Conservation (phyloP, 2,329 filamentous ascomycete species). For the Arachnomyces sp. region DNA sequence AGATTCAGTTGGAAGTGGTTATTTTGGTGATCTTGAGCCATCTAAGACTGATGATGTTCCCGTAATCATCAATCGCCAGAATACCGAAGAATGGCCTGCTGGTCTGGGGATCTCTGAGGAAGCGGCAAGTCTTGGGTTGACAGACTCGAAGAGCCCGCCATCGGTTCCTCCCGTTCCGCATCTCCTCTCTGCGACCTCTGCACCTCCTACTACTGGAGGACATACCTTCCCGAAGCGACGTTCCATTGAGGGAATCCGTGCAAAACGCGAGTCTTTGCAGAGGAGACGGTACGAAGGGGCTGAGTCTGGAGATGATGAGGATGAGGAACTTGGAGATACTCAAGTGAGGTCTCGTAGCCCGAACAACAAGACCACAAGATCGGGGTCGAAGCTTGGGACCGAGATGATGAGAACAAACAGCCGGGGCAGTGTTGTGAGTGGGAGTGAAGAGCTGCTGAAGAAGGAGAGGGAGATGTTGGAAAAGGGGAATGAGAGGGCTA, state of each 20-base stretch:
- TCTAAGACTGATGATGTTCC: conserved; percentile 69
- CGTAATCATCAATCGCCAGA: conserved; percentile 64
- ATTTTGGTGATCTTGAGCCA: conserved; percentile 79
- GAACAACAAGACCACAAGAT: conserved; percentile 45
- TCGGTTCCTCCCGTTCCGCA: conserved; percentile 38
- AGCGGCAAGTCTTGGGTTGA: conserved; percentile 13
- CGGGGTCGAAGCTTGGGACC: conserved; percentile 81
- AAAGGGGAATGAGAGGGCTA: conserved; percentile 9
- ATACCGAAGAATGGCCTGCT: conserved; percentile 64
- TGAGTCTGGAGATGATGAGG: conserved; percentile 90
- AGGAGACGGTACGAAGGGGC: conserved; percentile 61
- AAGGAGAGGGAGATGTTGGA: conserved; percentile 28
- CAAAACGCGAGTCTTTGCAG: conserved; percentile 67
- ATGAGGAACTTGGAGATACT: conserved; percentile 69
- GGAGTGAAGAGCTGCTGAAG: conserved; percentile 32
- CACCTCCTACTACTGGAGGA: conserved; percentile 48
- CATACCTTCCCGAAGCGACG: conserved; percentile 52
- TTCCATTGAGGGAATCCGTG: conserved; percentile 64
- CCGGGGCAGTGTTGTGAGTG: conserved; percentile 64
- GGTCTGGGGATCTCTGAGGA: conserved; percentile 71
- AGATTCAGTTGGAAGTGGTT: conserved; percentile 72
- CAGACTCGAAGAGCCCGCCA: conserved; percentile 16
- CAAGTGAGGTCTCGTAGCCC: conserved; percentile 44
- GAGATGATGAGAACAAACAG: conserved; percentile 98
- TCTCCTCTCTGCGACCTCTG: conserved; percentile 54